Evolutionary conservation across 1,139 yeast species (phyloP), one percentile per base, ranked within the genome.

Genomic region (Hansenula sp.): DNA sequence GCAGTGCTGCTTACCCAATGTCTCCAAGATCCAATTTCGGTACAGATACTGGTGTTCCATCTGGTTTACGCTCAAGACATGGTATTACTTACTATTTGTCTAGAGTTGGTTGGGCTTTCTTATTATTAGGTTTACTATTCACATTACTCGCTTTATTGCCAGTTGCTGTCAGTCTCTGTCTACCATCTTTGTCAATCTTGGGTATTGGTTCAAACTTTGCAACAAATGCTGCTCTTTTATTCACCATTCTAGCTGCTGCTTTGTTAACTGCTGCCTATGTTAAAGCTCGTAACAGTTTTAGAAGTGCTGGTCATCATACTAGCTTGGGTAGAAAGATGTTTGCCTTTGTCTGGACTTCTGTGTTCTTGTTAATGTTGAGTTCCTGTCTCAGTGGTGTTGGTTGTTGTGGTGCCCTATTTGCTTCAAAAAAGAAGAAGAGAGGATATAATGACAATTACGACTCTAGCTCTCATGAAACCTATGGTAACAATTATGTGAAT

Each of bases 41-140:
- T 31, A 59, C 73, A 13, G 47, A 59, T 16, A 44, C 49, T 7
- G 71, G 66, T 21, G 58, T 79, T 12, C 89, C 90, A 25, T 19
- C 51, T 3, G 62, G 62, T 17, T 78, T 86, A 51, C 52, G 62
- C 34, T 52, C 57, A 17, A 56, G 69, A 55, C 68, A 79, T 47
- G 64, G 71, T 44, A 59, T 71, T 27, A 82, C 74, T 60, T 86
- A 70, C 62, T 82, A 78, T 62, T 63, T 80, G 52, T 71, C 87
- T 18, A 74, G 88, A 50, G 71, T 78, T 50, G 80, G 84, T 19
- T 85, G 76, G 71, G 85, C 86, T 2, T 81, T 83, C 64, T 68
- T 73, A 59, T 57, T 86, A 37, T 66, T 82, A 44, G 84, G 79
- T 8, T 62, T 82, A 40, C 64, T 73, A 30, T 81, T 81, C 57